phyloP scores from a whole-genome alignment of 1,284 basidiomycete species.

The Sporisorium iseilematis-ciliati region DNA sequence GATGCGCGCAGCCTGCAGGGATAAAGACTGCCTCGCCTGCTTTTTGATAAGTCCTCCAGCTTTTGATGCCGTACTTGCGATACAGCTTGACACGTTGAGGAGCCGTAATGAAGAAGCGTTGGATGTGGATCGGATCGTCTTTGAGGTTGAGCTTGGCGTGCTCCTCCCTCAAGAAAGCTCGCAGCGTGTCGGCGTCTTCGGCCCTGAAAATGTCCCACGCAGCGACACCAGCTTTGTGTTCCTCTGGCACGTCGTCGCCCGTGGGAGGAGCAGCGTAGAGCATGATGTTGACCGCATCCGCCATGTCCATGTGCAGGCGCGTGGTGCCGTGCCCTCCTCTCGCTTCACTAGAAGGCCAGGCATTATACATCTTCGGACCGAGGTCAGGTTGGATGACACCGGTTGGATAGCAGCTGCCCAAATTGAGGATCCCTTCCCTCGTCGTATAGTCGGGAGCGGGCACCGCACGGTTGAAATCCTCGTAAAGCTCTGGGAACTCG shows the following conservation, averaged over 20 bases:
- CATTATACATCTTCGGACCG: slow-evolving; percentile 77
- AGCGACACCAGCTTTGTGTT: slow-evolving; percentile 78
- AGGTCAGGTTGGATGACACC: slow-evolving; percentile 88
- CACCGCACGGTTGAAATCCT: slow-evolving; percentile 84
- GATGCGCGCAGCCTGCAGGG: slow-evolving; percentile 93
- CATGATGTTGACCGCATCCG: slow-evolving; percentile 92
- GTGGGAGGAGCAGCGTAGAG: slow-evolving; percentile 41
- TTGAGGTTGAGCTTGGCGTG: slow-evolving; percentile 66
- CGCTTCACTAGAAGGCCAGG: slow-evolving; percentile 66
- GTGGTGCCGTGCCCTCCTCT: slow-evolving; percentile 83
- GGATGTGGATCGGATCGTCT: slow-evolving; percentile 89
- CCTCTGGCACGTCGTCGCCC: slow-evolving; percentile 37
- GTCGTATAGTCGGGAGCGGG: slow-evolving; percentile 89
- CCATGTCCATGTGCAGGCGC: slow-evolving; percentile 94
- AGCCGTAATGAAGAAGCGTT: slow-evolving; percentile 85
- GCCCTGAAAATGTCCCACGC: slow-evolving; percentile 92
- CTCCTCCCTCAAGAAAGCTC: slow-evolving; percentile 77
- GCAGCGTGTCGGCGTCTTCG: slow-evolving; percentile 82
- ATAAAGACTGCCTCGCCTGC: slow-evolving; percentile 96
- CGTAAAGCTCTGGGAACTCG: slow-evolving; percentile 85
- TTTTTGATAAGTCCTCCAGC: slow-evolving; percentile 86
- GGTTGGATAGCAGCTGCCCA: slow-evolving; percentile 84
- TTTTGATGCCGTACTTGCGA: slow-evolving; percentile 78
- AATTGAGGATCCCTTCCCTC: slow-evolving; percentile 86
- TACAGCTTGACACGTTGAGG: slow-evolving; percentile 78